Evolutionary conservation across 768 basidiomycete species (phyloP).

Genomic region (Mycena kentingensis): DNA sequence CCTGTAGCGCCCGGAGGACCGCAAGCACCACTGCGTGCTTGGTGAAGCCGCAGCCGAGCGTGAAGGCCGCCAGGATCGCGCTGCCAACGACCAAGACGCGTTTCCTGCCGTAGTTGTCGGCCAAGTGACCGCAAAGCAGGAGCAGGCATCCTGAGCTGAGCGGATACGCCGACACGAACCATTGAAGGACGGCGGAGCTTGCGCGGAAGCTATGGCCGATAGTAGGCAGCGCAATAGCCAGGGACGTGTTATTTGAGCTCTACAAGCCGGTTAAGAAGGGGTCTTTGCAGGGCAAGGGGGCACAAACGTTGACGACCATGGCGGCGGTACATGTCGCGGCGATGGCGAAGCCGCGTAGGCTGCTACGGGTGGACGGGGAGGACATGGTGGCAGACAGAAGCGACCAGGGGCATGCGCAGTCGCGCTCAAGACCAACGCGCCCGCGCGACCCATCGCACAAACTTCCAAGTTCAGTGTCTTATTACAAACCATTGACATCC

Average conservation of each 20-base stretch:
- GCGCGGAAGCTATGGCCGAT: constrained; percentile 55
- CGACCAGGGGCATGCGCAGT: too few relatives aligned
- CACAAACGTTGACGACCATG: constrained; percentile 39
- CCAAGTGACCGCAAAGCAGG: constrained; percentile 74
- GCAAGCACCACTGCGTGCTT: constrained; percentile 61
- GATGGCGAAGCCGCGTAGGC: constrained; percentile 29
- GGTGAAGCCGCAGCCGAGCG: constrained; percentile 66
- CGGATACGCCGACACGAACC: constrained; percentile 68
- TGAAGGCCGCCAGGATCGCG: constrained; percentile 52
- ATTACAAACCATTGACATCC: too few relatives aligned
- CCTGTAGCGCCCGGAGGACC: constrained; percentile 76
- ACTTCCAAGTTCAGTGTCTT: too few relatives aligned
- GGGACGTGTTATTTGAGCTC: constrained; percentile 47
- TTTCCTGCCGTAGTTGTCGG: constrained; percentile 79
- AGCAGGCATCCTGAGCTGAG: constrained; percentile 76
- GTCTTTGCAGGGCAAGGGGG: neutral
- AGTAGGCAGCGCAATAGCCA: constrained; percentile 53
- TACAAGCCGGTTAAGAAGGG: constrained; percentile 16
- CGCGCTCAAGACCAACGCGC: too few relatives aligned
- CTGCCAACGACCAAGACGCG: constrained; percentile 65
- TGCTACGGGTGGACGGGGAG: constrained; percentile 23
- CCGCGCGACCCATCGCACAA: too few relatives aligned
- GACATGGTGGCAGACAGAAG: too few relatives aligned
- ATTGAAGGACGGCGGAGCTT: constrained; percentile 56
- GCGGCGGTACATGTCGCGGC: constrained; percentile 42